Conservation (phyloP, 768 basidiomycete species). For the Mycena rebaudengoi region DNA sequence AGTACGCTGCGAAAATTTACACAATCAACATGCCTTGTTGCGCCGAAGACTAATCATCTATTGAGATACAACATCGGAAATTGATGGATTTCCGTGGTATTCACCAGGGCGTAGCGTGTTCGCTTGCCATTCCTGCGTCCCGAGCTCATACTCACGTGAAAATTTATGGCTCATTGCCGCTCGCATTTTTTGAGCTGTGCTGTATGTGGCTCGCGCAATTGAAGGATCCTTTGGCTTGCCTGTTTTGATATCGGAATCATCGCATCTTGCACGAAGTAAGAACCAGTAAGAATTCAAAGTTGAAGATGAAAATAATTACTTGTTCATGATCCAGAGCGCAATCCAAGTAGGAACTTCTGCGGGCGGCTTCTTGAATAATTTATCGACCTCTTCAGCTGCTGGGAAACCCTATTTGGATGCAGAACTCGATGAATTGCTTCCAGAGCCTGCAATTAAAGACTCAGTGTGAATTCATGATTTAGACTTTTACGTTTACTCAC, state of each 20-base stretch:
- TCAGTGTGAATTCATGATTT: neutral
- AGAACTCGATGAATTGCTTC: neutral
- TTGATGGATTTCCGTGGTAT: neutral
- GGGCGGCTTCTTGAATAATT: neutral
- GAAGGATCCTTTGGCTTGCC: neutral
- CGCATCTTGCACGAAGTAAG: neutral
- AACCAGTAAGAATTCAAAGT: neutral
- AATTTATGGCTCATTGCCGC: neutral
- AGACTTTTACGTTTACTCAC: neutral
- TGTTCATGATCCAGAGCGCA: neutral
- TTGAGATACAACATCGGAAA: neutral
- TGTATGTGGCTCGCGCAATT: neutral
- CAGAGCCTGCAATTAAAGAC: neutral
- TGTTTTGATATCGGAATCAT: neutral
- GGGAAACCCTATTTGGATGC: neutral
- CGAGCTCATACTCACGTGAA: neutral
- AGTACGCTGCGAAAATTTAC: neutral
- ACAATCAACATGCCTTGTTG: neutral
- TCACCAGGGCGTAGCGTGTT: neutral
- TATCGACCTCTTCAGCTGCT: neutral
- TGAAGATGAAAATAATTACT: neutral
- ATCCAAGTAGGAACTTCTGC: neutral
- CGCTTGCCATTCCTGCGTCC: neutral
- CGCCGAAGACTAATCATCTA: neutral
- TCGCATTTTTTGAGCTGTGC: neutral